A percentile compares a stretch with the other conserved stretches of the same genome.
phyloP scores from a whole-genome alignment of 768 basidiomycete species.

The Lactarius sp. region DNA sequence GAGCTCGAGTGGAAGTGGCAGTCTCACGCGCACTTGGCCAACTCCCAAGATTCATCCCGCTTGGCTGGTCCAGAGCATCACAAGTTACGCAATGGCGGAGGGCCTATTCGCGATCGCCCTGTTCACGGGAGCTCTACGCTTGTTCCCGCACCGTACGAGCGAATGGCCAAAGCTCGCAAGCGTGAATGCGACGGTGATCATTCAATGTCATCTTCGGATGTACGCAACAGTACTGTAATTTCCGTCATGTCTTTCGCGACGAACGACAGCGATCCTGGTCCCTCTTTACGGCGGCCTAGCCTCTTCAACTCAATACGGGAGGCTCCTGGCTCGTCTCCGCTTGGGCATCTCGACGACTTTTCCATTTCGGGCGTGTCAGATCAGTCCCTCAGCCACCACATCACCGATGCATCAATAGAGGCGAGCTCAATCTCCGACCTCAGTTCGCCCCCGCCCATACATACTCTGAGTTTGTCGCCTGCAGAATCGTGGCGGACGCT shows the following conservation, averaged over 20 bases:
- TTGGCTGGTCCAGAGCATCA: slow-evolving; percentile 27
- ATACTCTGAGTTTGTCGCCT: slow-evolving; percentile 67
- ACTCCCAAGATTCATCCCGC: slow-evolving; percentile 29
- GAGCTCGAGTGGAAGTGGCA: slow-evolving; percentile 60
- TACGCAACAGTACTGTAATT: slow-evolving; percentile 68
- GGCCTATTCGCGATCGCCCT: slow-evolving; percentile 52
- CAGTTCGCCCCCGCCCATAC: slow-evolving; percentile 73
- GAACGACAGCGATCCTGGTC: slow-evolving; percentile 84
- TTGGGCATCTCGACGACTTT: slow-evolving; percentile 66
- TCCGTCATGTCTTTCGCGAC: slow-evolving; percentile 79
- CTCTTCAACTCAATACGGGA: slow-evolving; percentile 66
- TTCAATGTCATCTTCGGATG: slow-evolving; percentile 85
- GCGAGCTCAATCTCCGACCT: slow-evolving; percentile 55
- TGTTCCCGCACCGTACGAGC: slow-evolving; percentile 48
- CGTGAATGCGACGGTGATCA: slow-evolving; percentile 87
- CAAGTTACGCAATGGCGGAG: slow-evolving; percentile 48
- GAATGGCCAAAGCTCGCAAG: slow-evolving; percentile 70
- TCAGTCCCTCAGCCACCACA: slow-evolving; percentile 71
- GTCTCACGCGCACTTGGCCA: slow-evolving; percentile 35
- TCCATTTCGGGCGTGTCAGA: slow-evolving; percentile 73
- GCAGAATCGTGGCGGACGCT: slow-evolving; percentile 37
- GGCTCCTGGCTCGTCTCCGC: slow-evolving; percentile 70
- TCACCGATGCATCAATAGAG: slow-evolving; percentile 64
- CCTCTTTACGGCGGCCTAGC: slow-evolving; percentile 58
- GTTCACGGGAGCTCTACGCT: neutral